Conservation (phyloP, 2,329 filamentous ascomycete species). For the Aphanocladium album region DNA sequence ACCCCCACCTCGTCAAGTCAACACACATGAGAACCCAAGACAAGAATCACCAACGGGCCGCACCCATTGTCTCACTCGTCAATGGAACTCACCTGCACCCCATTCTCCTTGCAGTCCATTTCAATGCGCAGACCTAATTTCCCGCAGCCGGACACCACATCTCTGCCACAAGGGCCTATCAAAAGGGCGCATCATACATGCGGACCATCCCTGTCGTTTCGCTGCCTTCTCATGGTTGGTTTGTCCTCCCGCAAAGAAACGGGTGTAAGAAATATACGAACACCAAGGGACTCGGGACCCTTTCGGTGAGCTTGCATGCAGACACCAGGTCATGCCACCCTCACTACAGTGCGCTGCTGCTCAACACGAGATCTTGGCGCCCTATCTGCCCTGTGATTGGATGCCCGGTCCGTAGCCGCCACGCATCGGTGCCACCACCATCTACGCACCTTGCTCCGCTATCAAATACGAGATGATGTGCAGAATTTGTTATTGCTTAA, state of each 20-base stretch:
- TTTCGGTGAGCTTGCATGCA: background rate
- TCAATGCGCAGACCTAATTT: background rate
- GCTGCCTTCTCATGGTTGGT: background rate
- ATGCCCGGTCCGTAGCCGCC: background rate
- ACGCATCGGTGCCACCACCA: background rate
- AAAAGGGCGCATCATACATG: background rate
- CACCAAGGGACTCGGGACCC: background rate
- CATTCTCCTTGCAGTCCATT: no score
- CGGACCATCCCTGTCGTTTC: background rate
- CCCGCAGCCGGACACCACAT: background rate
- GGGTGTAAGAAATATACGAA: background rate
- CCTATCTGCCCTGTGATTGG: background rate
- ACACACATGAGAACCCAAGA: background rate
- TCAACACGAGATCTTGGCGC: constrained; percentile 12
- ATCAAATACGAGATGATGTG: constrained; percentile 2
- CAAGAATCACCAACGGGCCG: background rate
- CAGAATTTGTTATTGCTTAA: background rate
- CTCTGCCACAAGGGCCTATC: background rate
- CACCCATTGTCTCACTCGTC: background rate
- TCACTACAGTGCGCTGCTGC: background rate
- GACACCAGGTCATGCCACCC: constrained; percentile 4
- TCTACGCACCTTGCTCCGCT: background rate
- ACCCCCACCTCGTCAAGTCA: background rate
- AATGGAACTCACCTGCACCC: background rate
- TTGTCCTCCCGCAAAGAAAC: background rate